Evolutionary conservation across 2,329 filamentous ascomycete genomes (phyloP).

Genomic region (Seiridium unicorne): DNA sequence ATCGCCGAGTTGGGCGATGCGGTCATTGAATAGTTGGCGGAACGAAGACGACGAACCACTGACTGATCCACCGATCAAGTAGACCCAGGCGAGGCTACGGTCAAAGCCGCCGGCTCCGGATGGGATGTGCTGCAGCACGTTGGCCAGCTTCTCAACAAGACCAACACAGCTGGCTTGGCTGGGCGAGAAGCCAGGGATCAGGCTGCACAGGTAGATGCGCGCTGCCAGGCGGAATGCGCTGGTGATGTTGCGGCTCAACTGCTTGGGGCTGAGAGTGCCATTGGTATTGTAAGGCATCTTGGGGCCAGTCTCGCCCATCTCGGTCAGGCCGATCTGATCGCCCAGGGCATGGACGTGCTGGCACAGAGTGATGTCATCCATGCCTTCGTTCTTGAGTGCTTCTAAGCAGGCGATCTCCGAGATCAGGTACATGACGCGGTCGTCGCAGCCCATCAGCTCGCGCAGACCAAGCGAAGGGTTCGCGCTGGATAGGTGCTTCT

Average conservation of each 20-base stretch:
- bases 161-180: conserved; percentile 70
- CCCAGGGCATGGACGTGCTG: conserved; percentile 86
- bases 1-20: conserved; percentile 72
- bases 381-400: conserved; percentile 77
- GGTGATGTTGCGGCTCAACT: conserved; percentile 86
- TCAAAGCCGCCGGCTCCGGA: conserved; percentile 81
- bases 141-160: conserved; percentile 75
- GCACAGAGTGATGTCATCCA: conserved; percentile 84
- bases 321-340: conserved; percentile 80
- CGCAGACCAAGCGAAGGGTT: conserved; percentile 70
- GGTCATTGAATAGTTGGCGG: conserved; percentile 74
- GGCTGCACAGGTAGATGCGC: conserved; percentile 93
- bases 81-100: conserved; percentile 88
- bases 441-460: conserved; percentile 96
- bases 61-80: conserved; percentile 81
- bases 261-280: conserved; percentile 75
- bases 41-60: conserved; percentile 72
- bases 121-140: conserved; percentile 78
- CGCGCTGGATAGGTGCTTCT: conserved; percentile 76
- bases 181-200: conserved; percentile 85
- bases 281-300: conserved; percentile 64
- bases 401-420: conserved; percentile 97
- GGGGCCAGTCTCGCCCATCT: conserved; percentile 58
- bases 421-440: conserved; percentile 96
- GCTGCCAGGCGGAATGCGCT: conserved; percentile 88